Conservation (phyloP, 2,329 filamentous ascomycete genomes). For the Lasiodiplodia citricola region DNA sequence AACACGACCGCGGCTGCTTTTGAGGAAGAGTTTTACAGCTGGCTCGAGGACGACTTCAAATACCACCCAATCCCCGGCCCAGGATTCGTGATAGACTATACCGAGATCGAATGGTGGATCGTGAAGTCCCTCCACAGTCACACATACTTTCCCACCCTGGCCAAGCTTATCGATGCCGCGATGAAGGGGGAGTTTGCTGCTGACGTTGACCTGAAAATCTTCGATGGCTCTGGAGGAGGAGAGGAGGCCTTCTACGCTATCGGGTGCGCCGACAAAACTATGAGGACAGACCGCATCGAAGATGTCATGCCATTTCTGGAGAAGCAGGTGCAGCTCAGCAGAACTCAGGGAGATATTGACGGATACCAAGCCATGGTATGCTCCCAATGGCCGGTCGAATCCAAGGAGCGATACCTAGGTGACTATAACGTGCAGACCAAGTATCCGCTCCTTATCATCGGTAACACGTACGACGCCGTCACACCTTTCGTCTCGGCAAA, state of each 20-base stretch:
- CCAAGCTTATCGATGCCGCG: too few species aligned
- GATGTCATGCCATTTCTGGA: not conserved
- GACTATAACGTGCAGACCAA: conserved; percentile 31
- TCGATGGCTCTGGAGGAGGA: too few species aligned
- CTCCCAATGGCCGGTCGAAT: conserved; percentile 32
- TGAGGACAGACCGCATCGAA: too few species aligned
- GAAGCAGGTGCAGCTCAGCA: not conserved
- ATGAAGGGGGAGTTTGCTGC: too few species aligned
- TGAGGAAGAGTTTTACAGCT: not conserved
- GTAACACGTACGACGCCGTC: conserved; percentile 30
- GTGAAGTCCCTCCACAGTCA: too few species aligned
- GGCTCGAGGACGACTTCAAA: not conserved
- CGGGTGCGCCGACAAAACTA: too few species aligned
- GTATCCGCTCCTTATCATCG: conserved; percentile 30
- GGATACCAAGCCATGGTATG: conserved; percentile 34
- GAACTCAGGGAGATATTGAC: conserved; percentile 31
- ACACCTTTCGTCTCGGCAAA: conserved; percentile 31
- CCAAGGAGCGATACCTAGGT: conserved; percentile 30
- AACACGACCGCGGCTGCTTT: not conserved
- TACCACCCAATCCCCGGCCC: not conserved
- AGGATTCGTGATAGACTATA: not conserved
- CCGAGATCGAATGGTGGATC: not conserved
- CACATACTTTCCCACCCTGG: too few species aligned
- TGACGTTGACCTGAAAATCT: too few species aligned
- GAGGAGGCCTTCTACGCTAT: too few species aligned